A percentile compares a stretch with the other conserved stretches of the same genome.
Conservation (phyloP, 208 protist species). For the Histomonas meleagridis region DNA sequence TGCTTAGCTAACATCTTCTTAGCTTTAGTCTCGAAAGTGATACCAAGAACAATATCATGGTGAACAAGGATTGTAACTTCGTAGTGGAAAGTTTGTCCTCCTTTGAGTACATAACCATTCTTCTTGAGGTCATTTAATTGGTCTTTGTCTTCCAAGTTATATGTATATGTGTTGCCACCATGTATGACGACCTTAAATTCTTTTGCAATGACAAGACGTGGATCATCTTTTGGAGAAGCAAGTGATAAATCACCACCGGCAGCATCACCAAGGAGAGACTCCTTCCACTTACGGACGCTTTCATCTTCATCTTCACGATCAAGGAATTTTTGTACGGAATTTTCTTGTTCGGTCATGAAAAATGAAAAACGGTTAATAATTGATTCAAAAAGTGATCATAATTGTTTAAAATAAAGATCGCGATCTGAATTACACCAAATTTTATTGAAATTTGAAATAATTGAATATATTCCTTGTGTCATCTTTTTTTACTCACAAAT, state of each 20-base stretch:
- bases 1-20: background rate
- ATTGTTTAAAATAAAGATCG: no score
- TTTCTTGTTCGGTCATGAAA: no score
- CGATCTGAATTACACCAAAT: no score
- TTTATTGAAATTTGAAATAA: no score
- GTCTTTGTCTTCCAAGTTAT: background rate
- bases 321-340: no score
- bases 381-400: no score
- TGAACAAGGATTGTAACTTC: background rate
- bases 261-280: background rate
- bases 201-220: background rate
- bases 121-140: background rate
- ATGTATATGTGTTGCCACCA: background rate
- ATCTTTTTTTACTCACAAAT: no score
- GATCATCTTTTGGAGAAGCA: background rate
- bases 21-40: background rate
- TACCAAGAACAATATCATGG: background rate
- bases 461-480: no score
- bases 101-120: background rate
- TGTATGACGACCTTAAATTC: background rate
- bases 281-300: background rate
- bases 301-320: background rate
- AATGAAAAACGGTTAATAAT: no score
- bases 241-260: background rate
- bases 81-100: constrained; percentile 1